Base-by-base conservation (phyloP, 768 basidiomycete species). In the Russula ochroleuca region DNA sequence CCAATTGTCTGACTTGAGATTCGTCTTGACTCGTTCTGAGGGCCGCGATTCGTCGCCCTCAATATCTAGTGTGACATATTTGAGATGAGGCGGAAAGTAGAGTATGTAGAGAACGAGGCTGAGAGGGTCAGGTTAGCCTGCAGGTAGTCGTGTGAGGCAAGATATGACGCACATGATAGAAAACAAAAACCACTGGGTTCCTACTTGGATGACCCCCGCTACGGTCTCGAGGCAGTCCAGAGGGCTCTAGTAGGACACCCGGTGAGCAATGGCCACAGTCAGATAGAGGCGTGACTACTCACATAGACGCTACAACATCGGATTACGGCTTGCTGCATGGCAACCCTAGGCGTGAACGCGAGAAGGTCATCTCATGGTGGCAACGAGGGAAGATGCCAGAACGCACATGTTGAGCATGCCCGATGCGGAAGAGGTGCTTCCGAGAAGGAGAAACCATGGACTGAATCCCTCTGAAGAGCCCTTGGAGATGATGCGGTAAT, bases 101-200 rank as follows among this genome's bases (percentile, higher is more conserved):
- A 90, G 77, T 78, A 99, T 86, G 76, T 91, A 98, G 2, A 99
- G 83, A 0, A 95, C 80, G 62, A 98, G 80, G 49, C 95, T 98
- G 68, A 5, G 3, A n/a, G 8, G 23, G 51, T 7, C 3, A 19
- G 7, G 28, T 56, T 15, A 57, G 35, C 49, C 25, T 19, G 43
- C 37, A 4, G n/a, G 50, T 33, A 33, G 14, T 45, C 31, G 40
- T 10, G 41, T 25, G 57, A 59, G 25, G 23, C 15, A 2, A 28
- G 31, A 62, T n/a, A 10, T n/a, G 17, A 80, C 89, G 59, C 68
- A 95, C 95, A 97, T 86, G 57, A 91, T 66, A 11, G 81, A 84
- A 75, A 98, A 98, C 60, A 92, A 76, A 33, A 85, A 74, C 93
- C 94, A 98, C 72, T 94, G 92, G 15, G 90, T 68, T 10, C 81